phyloP scores from a whole-genome alignment of 495 filamentous ascomycete species.

The Aspergillus hancockii region DNA sequence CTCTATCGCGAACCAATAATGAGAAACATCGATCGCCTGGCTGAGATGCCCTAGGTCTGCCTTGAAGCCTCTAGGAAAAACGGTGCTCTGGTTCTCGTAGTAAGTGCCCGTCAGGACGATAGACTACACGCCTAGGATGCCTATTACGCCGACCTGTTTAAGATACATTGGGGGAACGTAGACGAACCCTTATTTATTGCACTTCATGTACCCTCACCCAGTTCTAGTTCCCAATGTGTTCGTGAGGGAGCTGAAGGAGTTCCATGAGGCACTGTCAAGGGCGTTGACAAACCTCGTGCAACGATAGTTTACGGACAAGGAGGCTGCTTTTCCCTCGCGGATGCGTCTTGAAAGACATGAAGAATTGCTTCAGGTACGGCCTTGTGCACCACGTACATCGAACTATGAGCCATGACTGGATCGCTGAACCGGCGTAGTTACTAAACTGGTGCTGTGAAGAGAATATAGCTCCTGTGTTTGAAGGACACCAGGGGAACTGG shows the following conservation, averaged over 20 bases:
- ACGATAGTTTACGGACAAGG: slow-evolving; percentile 3
- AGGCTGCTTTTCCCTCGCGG: slow-evolving; percentile 5
- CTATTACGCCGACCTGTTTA: not conserved
- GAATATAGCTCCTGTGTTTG: slow-evolving; percentile 1
- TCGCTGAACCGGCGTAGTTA: not conserved
- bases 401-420: too few species aligned
- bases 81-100: not conserved
- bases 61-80: slow-evolving; percentile 2
- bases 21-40: not conserved
- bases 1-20: not conserved
- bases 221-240: not conserved
- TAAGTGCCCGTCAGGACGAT: not conserved
- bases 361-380: slow-evolving; percentile 4
- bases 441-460: not conserved
- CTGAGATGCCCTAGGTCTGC: slow-evolving; percentile 6
- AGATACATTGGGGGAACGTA: not conserved
- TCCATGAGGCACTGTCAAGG: slow-evolving; percentile 3
- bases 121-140: not conserved
- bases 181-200: not conserved
- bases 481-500: not conserved
- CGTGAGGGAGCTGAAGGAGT: not conserved
- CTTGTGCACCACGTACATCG: too few species aligned
- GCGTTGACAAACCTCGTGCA: slow-evolving; percentile 15
- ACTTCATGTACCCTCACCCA: slow-evolving; percentile 8
- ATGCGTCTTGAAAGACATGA: slow-evolving; percentile 6